Evolutionary conservation across 2,329 filamentous ascomycete genomes (phyloP).

Genomic region (Penicillium sp.): DNA sequence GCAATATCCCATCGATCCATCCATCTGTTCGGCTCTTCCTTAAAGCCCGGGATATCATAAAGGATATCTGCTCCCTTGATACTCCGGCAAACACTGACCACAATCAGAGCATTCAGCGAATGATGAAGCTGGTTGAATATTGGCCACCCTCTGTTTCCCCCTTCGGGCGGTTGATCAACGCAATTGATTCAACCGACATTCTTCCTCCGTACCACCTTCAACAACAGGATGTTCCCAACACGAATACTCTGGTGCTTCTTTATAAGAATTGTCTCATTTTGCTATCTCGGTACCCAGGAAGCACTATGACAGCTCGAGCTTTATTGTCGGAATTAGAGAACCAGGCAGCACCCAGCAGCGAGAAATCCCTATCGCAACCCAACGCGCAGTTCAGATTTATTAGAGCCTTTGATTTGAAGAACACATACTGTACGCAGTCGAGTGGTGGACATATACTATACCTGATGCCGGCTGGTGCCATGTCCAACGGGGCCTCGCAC

Average conservation of each 20-base stretch:
- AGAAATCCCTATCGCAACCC: constrained; percentile 21
- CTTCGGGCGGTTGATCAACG: constrained; percentile 73
- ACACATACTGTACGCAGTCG: constrained; percentile 63
- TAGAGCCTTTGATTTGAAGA: constrained; percentile 65
- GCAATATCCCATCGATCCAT: constrained; percentile 78
- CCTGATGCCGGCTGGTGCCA: constrained; percentile 29
- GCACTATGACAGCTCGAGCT: constrained; percentile 67
- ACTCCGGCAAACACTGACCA: constrained; percentile 62
- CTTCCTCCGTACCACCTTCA: constrained; percentile 63
- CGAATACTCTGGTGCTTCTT: constrained; percentile 68
- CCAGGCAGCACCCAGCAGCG: constrained; percentile 55
- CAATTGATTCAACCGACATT: constrained; percentile 75
- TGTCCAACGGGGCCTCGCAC: constrained; percentile 18
- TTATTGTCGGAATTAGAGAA: constrained; percentile 82
- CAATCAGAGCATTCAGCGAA: constrained; percentile 66
- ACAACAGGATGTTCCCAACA: constrained; percentile 42
- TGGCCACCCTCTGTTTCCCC: constrained; percentile 73
- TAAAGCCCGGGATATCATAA: constrained; percentile 87
- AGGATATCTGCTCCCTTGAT: constrained; percentile 94
- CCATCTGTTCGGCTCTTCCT: constrained; percentile 78
- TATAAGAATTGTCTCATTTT: constrained; percentile 80
- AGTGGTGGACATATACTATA: constrained; percentile 37
- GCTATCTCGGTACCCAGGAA: constrained; percentile 64
- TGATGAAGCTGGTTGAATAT: constrained; percentile 70
- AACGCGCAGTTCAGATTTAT: constrained; percentile 66